Evolutionary conservation across 352 stramenopile species (phyloP).

Genomic region (Vaucheria bursata): DNA sequence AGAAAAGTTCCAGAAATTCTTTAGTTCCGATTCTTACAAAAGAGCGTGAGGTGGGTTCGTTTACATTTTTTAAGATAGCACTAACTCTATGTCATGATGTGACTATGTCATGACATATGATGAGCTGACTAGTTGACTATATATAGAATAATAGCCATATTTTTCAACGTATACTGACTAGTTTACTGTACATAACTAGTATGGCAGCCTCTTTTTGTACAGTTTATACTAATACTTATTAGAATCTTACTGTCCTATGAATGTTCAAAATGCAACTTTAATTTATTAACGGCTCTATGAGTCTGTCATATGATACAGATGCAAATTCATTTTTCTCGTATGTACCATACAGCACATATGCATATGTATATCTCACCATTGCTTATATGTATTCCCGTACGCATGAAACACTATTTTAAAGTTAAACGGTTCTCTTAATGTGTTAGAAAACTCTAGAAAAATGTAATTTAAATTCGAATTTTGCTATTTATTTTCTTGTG

Average conservation of each 20-base stretch:
- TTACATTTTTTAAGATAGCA: no score
- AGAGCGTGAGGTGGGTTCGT: conserved; percentile 18
- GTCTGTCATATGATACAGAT: no score
- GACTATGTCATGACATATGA: no score
- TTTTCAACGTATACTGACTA: no score
- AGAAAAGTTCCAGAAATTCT: conserved; percentile 18
- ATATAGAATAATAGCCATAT: no score
- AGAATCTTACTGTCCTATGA: no score
- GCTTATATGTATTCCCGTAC: neutral
- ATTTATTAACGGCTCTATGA: no score
- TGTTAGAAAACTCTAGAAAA: neutral
- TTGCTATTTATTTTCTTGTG: neutral
- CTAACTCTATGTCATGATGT: no score
- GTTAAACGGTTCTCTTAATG: neutral
- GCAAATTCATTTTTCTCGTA: neutral
- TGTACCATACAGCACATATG: neutral
- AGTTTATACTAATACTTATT: no score
- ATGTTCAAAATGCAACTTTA: no score
- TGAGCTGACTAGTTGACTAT: no score
- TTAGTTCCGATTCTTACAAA: conserved; percentile 24
- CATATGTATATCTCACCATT: neutral
- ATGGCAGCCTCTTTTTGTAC: neutral
- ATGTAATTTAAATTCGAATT: no score
- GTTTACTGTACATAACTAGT: neutral
- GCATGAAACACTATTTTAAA: neutral